Percentiles rank a stretch among this genome's conserved stretches.
Evolutionary conservation across 2,329 filamentous ascomycete genomes (phyloP).

Genomic region (Microcyclospora pomicola): DNA sequence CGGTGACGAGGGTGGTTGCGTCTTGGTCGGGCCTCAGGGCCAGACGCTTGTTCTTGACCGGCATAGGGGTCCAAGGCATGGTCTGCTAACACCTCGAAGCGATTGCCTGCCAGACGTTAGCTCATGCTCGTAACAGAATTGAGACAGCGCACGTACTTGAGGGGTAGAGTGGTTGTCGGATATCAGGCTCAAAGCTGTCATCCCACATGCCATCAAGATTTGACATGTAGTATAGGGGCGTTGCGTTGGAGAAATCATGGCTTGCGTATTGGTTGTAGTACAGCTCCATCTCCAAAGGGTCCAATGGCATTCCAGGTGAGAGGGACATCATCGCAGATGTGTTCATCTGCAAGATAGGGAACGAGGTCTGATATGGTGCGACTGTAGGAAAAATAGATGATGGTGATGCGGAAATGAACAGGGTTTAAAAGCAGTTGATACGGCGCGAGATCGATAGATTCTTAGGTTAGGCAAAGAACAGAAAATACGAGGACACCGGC

Average conservation of each 20-base stretch:
- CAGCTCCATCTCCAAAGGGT: not conserved
- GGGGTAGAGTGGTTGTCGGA: not conserved
- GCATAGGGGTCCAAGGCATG: constrained; percentile 4
- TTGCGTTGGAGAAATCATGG: not conserved
- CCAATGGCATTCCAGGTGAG: not conserved
- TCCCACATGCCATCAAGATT: not conserved
- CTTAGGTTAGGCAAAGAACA: not conserved
- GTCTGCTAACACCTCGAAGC: constrained; percentile 12
- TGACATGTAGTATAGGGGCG: not conserved
- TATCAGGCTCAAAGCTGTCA: not conserved
- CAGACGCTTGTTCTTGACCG: constrained; percentile 3
- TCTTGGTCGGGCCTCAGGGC: not conserved
- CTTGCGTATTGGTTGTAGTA: not conserved
- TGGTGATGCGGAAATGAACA: not conserved
- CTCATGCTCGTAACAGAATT: constrained; percentile 1
- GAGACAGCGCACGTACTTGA: not conserved
- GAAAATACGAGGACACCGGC: not conserved
- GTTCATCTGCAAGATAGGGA: not conserved
- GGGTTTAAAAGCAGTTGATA: not conserved
- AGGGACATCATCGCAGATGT: not conserved
- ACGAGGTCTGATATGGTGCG: not conserved
- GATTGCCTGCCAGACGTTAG: constrained; percentile 12
- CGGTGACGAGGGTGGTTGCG: constrained; percentile 12
- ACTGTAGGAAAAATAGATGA: not conserved
- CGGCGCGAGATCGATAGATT: not conserved